These are phyloP conservation scores for Ascochyta fabae DNA, from an alignment of 2,329 filamentous ascomycete species.

Conservation along the genomic window DNA sequence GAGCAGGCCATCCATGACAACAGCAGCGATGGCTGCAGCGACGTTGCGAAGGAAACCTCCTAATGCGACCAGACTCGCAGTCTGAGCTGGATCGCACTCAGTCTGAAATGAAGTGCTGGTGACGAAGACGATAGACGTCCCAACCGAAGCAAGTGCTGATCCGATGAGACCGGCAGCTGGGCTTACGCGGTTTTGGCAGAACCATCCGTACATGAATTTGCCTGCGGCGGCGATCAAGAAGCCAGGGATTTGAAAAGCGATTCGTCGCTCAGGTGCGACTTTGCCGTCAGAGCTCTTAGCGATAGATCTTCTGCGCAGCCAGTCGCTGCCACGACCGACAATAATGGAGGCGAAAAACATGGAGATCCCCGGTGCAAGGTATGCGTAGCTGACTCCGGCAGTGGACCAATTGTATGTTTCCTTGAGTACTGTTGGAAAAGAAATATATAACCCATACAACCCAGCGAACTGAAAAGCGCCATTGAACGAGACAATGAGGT, in stretches of 20 bases:
- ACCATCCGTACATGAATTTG: slow-evolving; percentile 53
- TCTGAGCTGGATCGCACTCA: slow-evolving; percentile 49
- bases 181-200: slow-evolving; percentile 35
- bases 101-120: slow-evolving; percentile 53
- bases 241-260: slow-evolving; percentile 51
- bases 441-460: slow-evolving; percentile 36
- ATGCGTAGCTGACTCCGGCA: slow-evolving; percentile 46
- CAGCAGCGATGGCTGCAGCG: slow-evolving; percentile 50
- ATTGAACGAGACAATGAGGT: slow-evolving; percentile 40
- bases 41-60: slow-evolving; percentile 52
- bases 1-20: slow-evolving; percentile 45
- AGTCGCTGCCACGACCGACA: slow-evolving; percentile 51
- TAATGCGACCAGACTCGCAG: slow-evolving; percentile 52
- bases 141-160: slow-evolving; percentile 47
- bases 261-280: slow-evolving; percentile 49
- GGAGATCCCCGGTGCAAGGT: slow-evolving; percentile 44
- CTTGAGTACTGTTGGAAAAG: slow-evolving; percentile 33
- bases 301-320: slow-evolving; percentile 37
- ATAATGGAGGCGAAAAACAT: slow-evolving; percentile 47
- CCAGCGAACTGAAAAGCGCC: slow-evolving; percentile 38
- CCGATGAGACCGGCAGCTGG: slow-evolving; percentile 26
- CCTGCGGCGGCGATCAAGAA: slow-evolving; percentile 49
- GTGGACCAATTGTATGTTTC: slow-evolving; percentile 46
- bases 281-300: slow-evolving; percentile 31
- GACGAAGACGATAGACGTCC: slow-evolving; percentile 50